A percentile compares a stretch with the other conserved stretches of the same genome.
These are phyloP conservation scores for Pythium grandisporangium DNA, from an alignment of 352 stramenopile genomes.

Conservation along the genomic window DNA sequence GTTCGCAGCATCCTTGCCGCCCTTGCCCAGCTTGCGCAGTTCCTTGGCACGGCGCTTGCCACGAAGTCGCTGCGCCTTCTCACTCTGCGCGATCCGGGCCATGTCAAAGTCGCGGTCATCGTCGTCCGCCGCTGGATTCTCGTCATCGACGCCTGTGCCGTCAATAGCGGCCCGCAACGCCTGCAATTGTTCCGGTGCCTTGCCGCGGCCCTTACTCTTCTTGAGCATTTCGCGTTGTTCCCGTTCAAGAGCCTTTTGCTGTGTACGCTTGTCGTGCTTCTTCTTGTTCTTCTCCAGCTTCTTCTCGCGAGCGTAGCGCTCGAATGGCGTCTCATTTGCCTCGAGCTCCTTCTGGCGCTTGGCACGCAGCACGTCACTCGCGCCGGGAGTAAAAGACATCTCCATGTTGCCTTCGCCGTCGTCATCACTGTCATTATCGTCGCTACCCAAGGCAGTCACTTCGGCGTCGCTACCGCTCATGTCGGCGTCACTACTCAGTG, in stretches of 20 bases:
- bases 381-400: conserved; percentile 73
- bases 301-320: conserved; percentile 78
- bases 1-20: no score
- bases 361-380: conserved; percentile 50
- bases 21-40: conserved; percentile 58
- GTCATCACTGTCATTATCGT: conserved; percentile 6
- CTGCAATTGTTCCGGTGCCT: conserved; percentile 27
- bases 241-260: conserved; percentile 46
- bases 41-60: conserved; percentile 75
- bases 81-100: conserved; percentile 66
- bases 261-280: conserved; percentile 60
- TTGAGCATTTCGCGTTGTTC: conserved; percentile 65
- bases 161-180: conserved; percentile 52
- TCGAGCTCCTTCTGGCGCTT: conserved; percentile 74
- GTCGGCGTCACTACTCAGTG: no score
- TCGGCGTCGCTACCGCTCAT: conserved; percentile 20
- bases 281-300: conserved; percentile 84
- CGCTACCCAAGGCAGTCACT: not conserved
- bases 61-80: conserved; percentile 70
- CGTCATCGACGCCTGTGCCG: conserved; percentile 21
- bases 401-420: conserved; percentile 55
- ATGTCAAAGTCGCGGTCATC: conserved; percentile 79
- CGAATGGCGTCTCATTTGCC: conserved; percentile 75
- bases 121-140: conserved; percentile 10
- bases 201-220: conserved; percentile 38